Evolutionary conservation across 2,329 filamentous ascomycete genomes (phyloP), one percentile per base, ranked within the genome.

Genomic region (Colletotrichum endophyticum): DNA sequence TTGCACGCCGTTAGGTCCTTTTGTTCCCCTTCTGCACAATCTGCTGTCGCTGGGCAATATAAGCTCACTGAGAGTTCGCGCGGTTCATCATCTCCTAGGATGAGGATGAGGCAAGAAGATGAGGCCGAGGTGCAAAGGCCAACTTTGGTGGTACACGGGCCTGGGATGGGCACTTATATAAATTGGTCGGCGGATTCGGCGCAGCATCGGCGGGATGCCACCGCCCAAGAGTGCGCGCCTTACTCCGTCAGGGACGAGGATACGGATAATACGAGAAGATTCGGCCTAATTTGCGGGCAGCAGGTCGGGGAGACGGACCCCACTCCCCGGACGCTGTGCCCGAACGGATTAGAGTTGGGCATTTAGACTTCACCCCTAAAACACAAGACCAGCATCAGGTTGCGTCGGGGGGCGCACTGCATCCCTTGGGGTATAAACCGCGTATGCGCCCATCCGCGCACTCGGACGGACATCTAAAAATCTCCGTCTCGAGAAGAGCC

Each of bases 361-460:
- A 30, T 73, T 76, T 73, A 76, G 53, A 72, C 64, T 73, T 76
- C 44, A 57, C 63, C 73, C 70, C 63, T 69, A 73, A 76, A 75
- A 72, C 73, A 63, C 63, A n/a, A 44, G 63, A 73, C 70, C 61
- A 59, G 73, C 73, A 72, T 67, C 69, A 57, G n/a, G 71, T 36
- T 62, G 56, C 64, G 53, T 73, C 39, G 64, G n/a, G 44, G 44
- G 44, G 36, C n/a, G 36, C 64, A 25, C 36, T 36, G 27, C 27
- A 19, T 68, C 49, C 22, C 25, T 70, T 67, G 32, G 59, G 56
- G 53, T 70, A 73, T 73, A 69, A 73, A 73, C 70, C 70, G 59
- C 70, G 22, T 59, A 67, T 27, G 25, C 57, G 34, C 56, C 64
- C 71, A 30, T 69, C 34, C 56, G 56, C 57, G 71, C 64, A 63